phyloP scores from a whole-genome alignment of 2,329 filamentous ascomycete species.

The Cladophialophora immunda region DNA sequence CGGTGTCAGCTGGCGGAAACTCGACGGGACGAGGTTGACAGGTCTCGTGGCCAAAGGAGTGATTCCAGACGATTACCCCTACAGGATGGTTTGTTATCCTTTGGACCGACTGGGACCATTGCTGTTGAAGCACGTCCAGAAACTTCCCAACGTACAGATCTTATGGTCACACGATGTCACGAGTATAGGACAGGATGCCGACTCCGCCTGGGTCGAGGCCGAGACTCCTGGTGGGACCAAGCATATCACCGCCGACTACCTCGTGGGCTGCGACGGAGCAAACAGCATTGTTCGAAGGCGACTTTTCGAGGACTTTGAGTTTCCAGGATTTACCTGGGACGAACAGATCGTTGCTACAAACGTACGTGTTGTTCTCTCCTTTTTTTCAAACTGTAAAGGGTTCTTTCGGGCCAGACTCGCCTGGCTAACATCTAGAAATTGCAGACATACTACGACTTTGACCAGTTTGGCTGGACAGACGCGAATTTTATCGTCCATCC shows the following conservation, averaged over 20 bases:
- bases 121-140: conserved; percentile 50
- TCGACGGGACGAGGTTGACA: conserved; percentile 48
- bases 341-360: conserved; percentile 40
- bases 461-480: conserved; percentile 49
- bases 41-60: conserved; percentile 42
- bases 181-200: conserved; percentile 34
- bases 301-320: conserved; percentile 32
- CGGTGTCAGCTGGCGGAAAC: conserved; percentile 56
- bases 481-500: conserved; percentile 68
- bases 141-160: conserved; percentile 47
- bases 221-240: conserved; percentile 30
- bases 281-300: too few species aligned
- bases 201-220: conserved; percentile 34
- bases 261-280: conserved; percentile 53
- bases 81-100: conserved; percentile 55
- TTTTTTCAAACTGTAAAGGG: too few species aligned
- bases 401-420: too few species aligned
- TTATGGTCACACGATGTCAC: conserved; percentile 55
- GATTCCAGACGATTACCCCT: conserved; percentile 44
- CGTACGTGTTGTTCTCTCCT: too few species aligned
- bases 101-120: conserved; percentile 55
- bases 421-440: too few species aligned
- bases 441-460: conserved; percentile 70
- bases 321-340: conserved; percentile 38
- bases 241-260: conserved; percentile 45